These are phyloP conservation scores for Mycena amicta DNA, from an alignment of 768 basidiomycete species.

Conservation along the genomic window DNA sequence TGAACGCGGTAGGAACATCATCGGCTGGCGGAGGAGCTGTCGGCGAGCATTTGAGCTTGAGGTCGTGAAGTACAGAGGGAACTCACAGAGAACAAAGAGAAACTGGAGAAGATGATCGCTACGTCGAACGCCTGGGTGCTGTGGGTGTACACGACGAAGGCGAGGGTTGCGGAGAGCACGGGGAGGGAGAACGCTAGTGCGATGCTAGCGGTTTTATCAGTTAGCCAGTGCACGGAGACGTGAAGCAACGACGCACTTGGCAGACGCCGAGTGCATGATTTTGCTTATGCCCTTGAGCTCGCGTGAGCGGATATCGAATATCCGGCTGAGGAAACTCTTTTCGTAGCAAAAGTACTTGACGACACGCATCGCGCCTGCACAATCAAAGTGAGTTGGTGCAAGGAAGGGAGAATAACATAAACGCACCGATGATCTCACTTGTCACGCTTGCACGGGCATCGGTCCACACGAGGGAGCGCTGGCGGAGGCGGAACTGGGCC, in stretches of 20 bases:
- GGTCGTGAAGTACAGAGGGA: slow-evolving; percentile 35
- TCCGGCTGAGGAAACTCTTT: background rate
- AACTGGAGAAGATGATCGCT: background rate
- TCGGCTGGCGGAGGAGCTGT: slow-evolving; percentile 69
- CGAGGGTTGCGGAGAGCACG: background rate
- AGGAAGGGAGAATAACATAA: no score
- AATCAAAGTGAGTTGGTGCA: no score
- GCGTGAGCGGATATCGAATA: background rate
- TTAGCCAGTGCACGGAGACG: background rate
- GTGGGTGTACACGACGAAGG: background rate
- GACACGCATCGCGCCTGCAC: slow-evolving; percentile 38
- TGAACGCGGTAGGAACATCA: slow-evolving; percentile 66
- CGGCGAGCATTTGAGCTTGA: no score
- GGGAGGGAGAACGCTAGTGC: slow-evolving; percentile 1
- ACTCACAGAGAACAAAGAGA: slow-evolving; percentile 16
- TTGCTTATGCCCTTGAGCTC: background rate
- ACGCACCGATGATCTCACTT: slow-evolving; percentile 46
- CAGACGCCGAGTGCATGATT: background rate
- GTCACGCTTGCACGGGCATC: slow-evolving; percentile 48
- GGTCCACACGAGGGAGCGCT: slow-evolving; percentile 47
- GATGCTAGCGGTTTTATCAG: background rate
- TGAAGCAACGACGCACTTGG: background rate
- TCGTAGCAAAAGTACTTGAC: slow-evolving; percentile 60
- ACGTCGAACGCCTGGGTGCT: background rate
- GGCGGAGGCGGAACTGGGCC: slow-evolving; percentile 43